These are phyloP conservation scores for Candida montana DNA, from an alignment of 805 yeast species.

Conservation along the genomic window DNA sequence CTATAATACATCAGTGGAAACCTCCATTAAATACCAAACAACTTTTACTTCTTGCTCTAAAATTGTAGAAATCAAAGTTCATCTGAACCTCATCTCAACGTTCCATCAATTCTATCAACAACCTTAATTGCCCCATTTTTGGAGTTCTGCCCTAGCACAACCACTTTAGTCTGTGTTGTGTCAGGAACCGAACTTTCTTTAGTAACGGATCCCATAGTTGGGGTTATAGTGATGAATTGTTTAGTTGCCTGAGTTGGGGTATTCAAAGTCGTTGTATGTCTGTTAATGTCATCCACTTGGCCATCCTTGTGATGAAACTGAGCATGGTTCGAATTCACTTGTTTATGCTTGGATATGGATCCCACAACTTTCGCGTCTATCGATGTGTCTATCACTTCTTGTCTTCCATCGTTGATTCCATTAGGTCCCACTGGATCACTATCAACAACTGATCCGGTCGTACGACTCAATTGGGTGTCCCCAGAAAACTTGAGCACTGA, in stretches of 20 bases:
- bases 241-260: background rate
- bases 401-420: conserved; percentile 2
- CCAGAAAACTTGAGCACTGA: background rate
- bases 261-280: background rate
- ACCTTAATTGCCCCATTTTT: conserved; percentile 11
- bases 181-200: background rate
- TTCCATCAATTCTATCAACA: conserved; percentile 13
- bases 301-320: background rate
- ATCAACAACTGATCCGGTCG: background rate
- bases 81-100: background rate
- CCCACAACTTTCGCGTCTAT: conserved; percentile 17
- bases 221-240: background rate
- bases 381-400: conserved; percentile 10
- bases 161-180: conserved; percentile 2
- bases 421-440: background rate
- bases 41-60: no score
- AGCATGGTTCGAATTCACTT: background rate
- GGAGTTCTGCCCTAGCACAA: conserved; percentile 9
- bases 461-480: background rate
- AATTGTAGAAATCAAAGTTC: no score
- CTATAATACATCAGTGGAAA: no score
- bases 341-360: conserved; percentile 6
- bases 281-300: background rate
- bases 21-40: no score
- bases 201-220: background rate